These are phyloP conservation scores for Agaricales sp. DNA, from an alignment of 1,284 basidiomycete species.

Conservation along the genomic window DNA sequence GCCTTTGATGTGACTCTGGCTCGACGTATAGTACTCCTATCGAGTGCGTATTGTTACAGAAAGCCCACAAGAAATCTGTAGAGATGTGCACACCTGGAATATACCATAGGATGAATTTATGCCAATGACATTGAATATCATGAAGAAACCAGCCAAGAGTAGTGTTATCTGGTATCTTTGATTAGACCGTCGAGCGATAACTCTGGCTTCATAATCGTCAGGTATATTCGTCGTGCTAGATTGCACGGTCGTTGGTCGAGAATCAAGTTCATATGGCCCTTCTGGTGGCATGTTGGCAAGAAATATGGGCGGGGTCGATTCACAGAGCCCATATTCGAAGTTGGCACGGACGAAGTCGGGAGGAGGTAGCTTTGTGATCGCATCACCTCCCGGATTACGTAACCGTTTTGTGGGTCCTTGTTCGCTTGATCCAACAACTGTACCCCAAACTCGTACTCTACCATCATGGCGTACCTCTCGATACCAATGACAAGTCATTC, in stretches of 20 bases:
- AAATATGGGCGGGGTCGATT: not conserved
- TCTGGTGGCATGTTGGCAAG: not conserved
- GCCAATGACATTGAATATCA: slow-evolving; percentile 35
- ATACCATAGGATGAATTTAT: slow-evolving; percentile 29
- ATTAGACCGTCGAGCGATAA: slow-evolving; percentile 13
- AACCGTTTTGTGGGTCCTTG: too few relatives aligned
- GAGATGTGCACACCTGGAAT: slow-evolving; percentile 20
- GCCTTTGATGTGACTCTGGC: slow-evolving; percentile 23
- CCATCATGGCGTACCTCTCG: too few relatives aligned
- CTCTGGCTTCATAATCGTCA: not conserved
- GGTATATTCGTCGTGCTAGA: not conserved
- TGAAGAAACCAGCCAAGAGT: slow-evolving; percentile 29
- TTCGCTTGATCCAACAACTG: too few relatives aligned
- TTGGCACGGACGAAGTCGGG: too few relatives aligned
- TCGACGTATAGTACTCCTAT: slow-evolving; percentile 34
- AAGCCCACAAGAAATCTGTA: not conserved
- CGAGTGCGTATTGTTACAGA: not conserved
- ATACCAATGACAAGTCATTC: too few relatives aligned
- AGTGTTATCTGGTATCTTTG: slow-evolving; percentile 27
- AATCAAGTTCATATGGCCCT: too few relatives aligned
- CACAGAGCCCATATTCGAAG: too few relatives aligned
- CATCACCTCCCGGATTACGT: too few relatives aligned
- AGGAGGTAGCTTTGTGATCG: too few relatives aligned
- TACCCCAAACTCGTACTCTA: too few relatives aligned
- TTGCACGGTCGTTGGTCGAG: not conserved